Conservation (phyloP, 257 asterid genomes). For the Striga asiatica region DNA sequence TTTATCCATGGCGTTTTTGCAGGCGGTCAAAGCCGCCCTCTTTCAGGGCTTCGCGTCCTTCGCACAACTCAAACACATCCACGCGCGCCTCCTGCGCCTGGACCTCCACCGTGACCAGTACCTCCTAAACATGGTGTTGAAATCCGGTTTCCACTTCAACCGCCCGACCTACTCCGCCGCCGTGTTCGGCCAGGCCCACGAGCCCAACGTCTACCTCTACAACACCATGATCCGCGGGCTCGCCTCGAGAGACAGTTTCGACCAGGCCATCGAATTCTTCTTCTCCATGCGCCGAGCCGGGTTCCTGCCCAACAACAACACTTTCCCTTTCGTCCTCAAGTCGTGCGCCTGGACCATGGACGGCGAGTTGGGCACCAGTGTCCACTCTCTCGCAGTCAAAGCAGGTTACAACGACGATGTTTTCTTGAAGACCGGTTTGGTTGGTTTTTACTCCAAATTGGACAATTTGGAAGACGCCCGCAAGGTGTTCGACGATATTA, state of each 20-base stretch:
- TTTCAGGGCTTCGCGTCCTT: constrained; percentile 18
- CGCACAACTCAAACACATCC: constrained; percentile 22
- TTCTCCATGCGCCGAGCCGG: constrained; percentile 24
- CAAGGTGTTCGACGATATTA: constrained; percentile 9
- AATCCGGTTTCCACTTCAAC: constrained; percentile 28
- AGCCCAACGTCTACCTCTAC: constrained; percentile 23
- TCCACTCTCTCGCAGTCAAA: constrained; percentile 23
- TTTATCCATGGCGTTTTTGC: constrained; percentile 11
- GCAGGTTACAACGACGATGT: constrained; percentile 19
- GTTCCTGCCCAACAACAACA: constrained; percentile 13
- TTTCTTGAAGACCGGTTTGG: constrained; percentile 20
- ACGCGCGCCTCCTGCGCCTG: constrained; percentile 21
- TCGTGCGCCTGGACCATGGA: constrained; percentile 20
- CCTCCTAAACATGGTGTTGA: constrained; percentile 18
- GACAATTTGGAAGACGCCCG: constrained; percentile 22
- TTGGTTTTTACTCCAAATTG: constrained; percentile 25
- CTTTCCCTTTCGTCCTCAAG: constrained; percentile 25
- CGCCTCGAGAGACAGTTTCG: constrained; percentile 19
- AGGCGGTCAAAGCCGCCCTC: constrained; percentile 15
- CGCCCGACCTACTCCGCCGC: constrained; percentile 19
- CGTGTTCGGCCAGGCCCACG: constrained; percentile 15
- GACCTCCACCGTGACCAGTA: constrained; percentile 20
- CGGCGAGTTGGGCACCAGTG: constrained; percentile 11
- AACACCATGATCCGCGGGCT: constrained; percentile 27
- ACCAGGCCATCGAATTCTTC: constrained; percentile 22